These are phyloP conservation scores for Pythium pyrilobum DNA, from an alignment of 352 stramenopile genomes.

Conservation along the genomic window DNA sequence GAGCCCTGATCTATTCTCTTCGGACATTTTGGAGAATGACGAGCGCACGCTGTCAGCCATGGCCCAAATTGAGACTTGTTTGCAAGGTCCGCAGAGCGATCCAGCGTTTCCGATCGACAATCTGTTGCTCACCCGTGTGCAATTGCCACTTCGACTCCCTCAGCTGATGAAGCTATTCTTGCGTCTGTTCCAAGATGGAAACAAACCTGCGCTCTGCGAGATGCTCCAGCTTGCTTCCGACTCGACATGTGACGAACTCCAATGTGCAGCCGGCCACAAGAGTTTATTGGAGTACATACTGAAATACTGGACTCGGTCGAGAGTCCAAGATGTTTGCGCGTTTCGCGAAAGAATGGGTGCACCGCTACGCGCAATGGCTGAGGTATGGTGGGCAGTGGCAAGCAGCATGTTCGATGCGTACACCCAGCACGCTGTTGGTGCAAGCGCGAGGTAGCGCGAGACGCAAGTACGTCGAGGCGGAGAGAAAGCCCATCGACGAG, in stretches of 20 bases:
- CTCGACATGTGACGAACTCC: background rate
- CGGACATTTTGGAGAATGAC: too few species aligned
- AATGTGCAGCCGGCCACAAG: background rate
- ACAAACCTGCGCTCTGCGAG: background rate
- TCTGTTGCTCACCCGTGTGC: background rate
- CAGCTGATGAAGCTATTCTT: background rate
- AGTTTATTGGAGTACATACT: background rate
- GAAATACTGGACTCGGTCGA: too few species aligned
- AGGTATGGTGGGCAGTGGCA: too few species aligned
- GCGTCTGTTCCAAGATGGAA: background rate
- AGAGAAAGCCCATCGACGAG: too few species aligned
- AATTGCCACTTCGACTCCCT: background rate
- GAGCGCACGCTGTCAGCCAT: too few species aligned
- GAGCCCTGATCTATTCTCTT: too few species aligned
- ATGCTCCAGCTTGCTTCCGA: background rate
- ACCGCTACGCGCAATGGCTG: background rate
- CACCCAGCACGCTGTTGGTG: too few species aligned
- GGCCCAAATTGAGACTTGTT: too few species aligned
- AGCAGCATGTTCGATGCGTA: too few species aligned
- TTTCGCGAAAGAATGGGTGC: background rate
- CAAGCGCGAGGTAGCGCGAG: too few species aligned
- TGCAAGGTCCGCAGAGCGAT: background rate
- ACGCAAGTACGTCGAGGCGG: too few species aligned
- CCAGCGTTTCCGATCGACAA: background rate
- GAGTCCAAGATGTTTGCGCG: background rate